A percentile compares a stretch with the other conserved stretches of the same genome.
These are phyloP conservation scores for Phytopythium boreale DNA, from an alignment of 352 stramenopile genomes.

Conservation along the genomic window DNA sequence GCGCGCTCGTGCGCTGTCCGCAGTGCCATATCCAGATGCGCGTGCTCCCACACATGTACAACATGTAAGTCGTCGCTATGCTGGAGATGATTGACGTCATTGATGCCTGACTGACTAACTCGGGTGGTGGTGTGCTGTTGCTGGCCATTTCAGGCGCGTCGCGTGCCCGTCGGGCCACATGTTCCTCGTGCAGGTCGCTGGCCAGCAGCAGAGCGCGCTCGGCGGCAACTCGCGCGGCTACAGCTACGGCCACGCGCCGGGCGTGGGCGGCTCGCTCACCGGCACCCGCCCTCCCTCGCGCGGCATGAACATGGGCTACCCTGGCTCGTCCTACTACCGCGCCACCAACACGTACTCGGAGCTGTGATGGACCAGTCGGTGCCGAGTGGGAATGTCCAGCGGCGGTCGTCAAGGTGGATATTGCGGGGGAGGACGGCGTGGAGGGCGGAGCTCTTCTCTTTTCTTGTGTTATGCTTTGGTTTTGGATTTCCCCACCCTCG, in stretches of 20 bases:
- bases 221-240: conserved; percentile 17
- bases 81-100: neutral
- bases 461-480: neutral
- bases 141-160: conserved; percentile 42
- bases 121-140: neutral
- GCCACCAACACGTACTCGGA: conserved; percentile 54
- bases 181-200: conserved; percentile 81
- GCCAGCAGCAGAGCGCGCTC: conserved; percentile 22
- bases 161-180: conserved; percentile 82
- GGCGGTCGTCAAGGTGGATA: too few relatives aligned
- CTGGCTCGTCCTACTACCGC: conserved; percentile 45
- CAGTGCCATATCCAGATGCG: conserved; percentile 88
- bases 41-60: conserved; percentile 87
- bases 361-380: conserved; percentile 11
- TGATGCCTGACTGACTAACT: conserved; percentile 1
- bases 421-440: neutral
- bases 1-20: conserved; percentile 79
- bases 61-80: conserved; percentile 58
- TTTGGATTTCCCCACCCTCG: conserved; percentile 1
- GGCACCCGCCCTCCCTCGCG: conserved; percentile 23
- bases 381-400: too few relatives aligned
- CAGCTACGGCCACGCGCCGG: conserved; percentile 20
- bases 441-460: neutral
- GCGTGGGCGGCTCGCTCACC: conserved; percentile 13
- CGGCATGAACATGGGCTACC: conserved; percentile 45